Base-by-base conservation (phyloP, 2,329 filamentous ascomycete genomes). In the Orbilia javanica region DNA sequence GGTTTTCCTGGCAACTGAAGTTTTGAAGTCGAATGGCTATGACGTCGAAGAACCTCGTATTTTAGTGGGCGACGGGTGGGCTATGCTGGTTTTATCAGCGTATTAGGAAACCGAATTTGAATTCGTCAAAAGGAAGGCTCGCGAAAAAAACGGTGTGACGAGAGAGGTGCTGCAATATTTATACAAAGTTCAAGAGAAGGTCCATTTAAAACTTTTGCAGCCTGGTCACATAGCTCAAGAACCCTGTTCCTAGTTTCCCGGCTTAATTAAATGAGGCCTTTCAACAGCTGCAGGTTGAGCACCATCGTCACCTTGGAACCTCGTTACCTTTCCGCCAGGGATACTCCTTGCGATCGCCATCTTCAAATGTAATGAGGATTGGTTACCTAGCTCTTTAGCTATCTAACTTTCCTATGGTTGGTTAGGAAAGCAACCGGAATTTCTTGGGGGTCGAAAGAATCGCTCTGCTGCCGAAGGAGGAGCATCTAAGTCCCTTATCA, bases 331-430 rank as follows among this genome's bases (percentile, higher is more conserved):
- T 69, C 48, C 50, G 60, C 39, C 74, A 78, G 74, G 74, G 74
- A 72, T 72, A 42, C 74, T 78, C 74, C 74, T 68, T 78, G 74
- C 74, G 74, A 78, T 78, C 74, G 74, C 74, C 74, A 66, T 66
- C 57, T 67, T 77, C 57, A 55, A 77, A 77, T 77, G 69, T 76
- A 50, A 77, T 71, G 39, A 53, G 36, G 44, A 72, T 69, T 62
- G 44, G 74, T 69, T 72, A 78, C 74, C 74, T 72, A 63, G 52
- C 18, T 25, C 22, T 50, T 39, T 52, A 31, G n/a, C 25, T 46
- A 53, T 66, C 20, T 18, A 20, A 53, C 29, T 66, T 63, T 48
- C 62, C 36, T 53, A 67, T 55, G 63, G 52, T 53, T 67, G 66
- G 73, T 52, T 55, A 34, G 55, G 66, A 67, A 44, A 60, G 46